Base-by-base conservation (phyloP, 495 filamentous ascomycete genomes). In the Lepraria neglecta region DNA sequence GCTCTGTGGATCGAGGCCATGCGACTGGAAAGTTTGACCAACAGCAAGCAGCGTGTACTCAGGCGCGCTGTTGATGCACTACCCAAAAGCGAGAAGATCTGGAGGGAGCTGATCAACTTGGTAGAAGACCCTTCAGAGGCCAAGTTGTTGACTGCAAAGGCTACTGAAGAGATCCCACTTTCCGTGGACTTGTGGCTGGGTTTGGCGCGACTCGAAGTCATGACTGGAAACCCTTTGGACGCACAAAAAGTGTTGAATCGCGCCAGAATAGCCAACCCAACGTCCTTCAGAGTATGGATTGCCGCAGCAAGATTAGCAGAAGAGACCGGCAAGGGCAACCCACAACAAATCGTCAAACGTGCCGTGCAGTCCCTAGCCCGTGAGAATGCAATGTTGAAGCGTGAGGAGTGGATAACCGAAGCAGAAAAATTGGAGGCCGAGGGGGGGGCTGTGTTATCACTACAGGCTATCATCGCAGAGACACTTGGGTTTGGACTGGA, bases 81-180 rank as follows among this genome's bases (percentile, higher is more conserved):
- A 53, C 91, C 88, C 3, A 87, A 95, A 65, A 97, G 92, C 0
- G 91, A 97, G 30, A 85, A 87, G 33, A 81, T 99, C 38, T 99
- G 94, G 94, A 97, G 97, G 71, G 89, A 94, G 69, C 86, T 91
- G n/a, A 92, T 97, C 47, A 97, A 97, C 64, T 76, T 97, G 45
- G 92, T 96, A 68, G 91, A 96, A 60, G 87, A 94, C 65, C 84
- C 87, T 1, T 86, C 84, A 7, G 90, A 96, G 75, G 94, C 92
- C 9, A 81, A 85, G 61, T 76, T 97, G 35, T 80, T 99, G 44
- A 81, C 97, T 21, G 90, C 90, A 11, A 95, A 95, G 74, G 95
- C 94, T 4, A 91, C 90, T 9, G 92, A 97, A 61, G 87, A 96
- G 61, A 92, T 99, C 60, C 92, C 92, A 0, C 76, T 92, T 14